Evolutionary conservation across 2,329 filamentous ascomycete species (phyloP).

Genomic region (Phaeosphaeriaceae sp.): DNA sequence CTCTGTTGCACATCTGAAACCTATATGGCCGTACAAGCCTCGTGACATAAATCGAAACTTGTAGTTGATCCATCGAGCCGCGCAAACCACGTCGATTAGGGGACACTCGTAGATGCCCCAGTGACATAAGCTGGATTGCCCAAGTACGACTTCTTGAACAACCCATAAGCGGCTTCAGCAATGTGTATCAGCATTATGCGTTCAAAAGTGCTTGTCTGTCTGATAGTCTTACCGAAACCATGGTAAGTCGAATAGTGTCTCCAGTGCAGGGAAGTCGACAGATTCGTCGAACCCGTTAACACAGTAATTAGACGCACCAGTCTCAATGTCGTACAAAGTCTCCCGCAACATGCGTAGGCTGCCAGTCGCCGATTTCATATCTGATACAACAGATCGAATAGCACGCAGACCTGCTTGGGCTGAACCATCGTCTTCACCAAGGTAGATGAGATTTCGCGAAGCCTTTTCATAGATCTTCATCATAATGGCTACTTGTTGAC

Average conservation of each 20-base stretch:
- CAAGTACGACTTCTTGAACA: background rate
- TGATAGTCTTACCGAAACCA: conserved; percentile 3
- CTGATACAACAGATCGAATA: background rate
- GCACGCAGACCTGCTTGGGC: background rate
- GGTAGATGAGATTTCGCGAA: conserved; percentile 1
- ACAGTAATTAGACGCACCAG: background rate
- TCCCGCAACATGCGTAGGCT: background rate
- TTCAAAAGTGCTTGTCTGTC: no score
- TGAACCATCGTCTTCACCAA: conserved; percentile 1
- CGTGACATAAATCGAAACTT: background rate
- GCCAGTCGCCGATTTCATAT: background rate
- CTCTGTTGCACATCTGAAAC: background rate
- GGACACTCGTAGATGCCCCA: background rate
- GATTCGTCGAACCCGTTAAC: background rate
- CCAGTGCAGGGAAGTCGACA: background rate
- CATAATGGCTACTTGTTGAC: conserved; percentile 3
- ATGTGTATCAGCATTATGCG: background rate
- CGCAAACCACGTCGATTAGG: background rate
- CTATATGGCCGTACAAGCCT: background rate
- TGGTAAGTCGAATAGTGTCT: background rate
- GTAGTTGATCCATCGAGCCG: background rate
- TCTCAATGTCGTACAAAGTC: background rate
- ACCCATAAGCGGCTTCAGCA: conserved; percentile 1
- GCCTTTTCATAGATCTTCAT: background rate
- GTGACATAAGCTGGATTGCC: background rate